Conservation (phyloP, 2,329 filamentous ascomycete species). For the Diatrype stigma region DNA sequence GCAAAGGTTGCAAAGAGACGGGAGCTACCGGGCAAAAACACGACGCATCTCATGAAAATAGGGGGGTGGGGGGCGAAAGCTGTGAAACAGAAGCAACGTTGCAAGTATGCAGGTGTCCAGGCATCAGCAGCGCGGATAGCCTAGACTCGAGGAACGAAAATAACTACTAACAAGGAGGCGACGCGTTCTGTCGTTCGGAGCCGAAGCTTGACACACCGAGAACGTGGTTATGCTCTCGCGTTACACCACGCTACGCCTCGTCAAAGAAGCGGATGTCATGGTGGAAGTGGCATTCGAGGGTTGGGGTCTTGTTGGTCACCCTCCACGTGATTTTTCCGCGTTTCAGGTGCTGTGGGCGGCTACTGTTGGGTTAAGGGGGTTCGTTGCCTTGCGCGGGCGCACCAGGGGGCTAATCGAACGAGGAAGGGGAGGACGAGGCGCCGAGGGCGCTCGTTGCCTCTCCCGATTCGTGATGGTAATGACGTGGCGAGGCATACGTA, state of each 20-base stretch:
- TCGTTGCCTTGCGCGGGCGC: background rate
- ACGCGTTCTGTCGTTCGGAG: constrained; percentile 9
- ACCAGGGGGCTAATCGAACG: background rate
- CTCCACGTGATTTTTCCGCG: constrained; percentile 7
- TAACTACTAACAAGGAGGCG: constrained; percentile 14
- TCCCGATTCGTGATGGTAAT: background rate
- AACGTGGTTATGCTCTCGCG: constrained; percentile 9
- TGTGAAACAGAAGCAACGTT: background rate
- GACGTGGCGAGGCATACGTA: background rate
- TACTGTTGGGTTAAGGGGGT: background rate
- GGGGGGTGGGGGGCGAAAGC: background rate
- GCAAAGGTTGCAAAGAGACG: constrained; percentile 1
- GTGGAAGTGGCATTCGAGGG: constrained; percentile 9
- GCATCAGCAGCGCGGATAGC: constrained; percentile 6
- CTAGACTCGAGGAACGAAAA: constrained; percentile 12
- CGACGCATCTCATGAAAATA: background rate
- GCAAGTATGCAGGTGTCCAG: constrained; percentile 11
- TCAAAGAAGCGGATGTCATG: constrained; percentile 5
- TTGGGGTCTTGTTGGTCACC: constrained; percentile 3
- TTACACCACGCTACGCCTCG: constrained; percentile 8
- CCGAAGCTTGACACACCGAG: constrained; percentile 5
- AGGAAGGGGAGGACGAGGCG: background rate
- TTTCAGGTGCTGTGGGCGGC: background rate
- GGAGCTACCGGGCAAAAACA: background rate
- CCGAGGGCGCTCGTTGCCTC: background rate